Base-by-base conservation (phyloP, 129 eudicot genomes). In the Centella asiatica region DNA sequence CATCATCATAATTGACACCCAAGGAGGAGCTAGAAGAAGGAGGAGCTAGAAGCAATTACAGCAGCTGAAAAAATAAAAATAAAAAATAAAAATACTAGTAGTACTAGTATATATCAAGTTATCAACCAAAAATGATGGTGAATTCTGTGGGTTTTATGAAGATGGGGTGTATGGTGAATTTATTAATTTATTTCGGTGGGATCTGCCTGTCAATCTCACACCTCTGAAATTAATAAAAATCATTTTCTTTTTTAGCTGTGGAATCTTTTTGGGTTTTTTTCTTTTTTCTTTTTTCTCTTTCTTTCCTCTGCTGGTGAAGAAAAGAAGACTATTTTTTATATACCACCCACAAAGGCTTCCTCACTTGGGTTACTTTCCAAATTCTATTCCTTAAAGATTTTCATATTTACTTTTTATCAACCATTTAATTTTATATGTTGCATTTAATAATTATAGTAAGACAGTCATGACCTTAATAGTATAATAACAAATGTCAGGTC, bases 131-230 rank as follows among this genome's bases (percentile, higher is more conserved):
- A 51, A 77, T 66, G 82, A 70, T 44, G 94, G 88, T 85, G 94
- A 81, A 85, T 69, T 84, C 81, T 70, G 71, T 64, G 88, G 88
- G 82, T 81, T 81, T 78, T 85, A 82, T 82, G 79, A 81, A 73
- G 74, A 57, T 68, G 88, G 88, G 69, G 75, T 66, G 95, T 69
- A 62, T 71, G 88, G 83, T 81, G 74, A 85, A 75, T 74, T 83
- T 75, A 69, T 74, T 84, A 76, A 76, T 83, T 83, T 76, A 76
- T 80, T 83, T 74, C 78, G 85, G 96, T 83, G 85, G 94, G 96
- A 88, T 84, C 96, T 81, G 80, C 78, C 89, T 88, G 96, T 88
- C 96, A 77, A 76, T 82, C 88, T 78, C 88, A 85, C 76, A 62
- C 74, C 65, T 73, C 57, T 11, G 29, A 45, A 58, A 24, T 22